A percentile compares a stretch with the other conserved stretches of the same genome.
phyloP scores from a whole-genome alignment of 2,329 filamentous ascomycete genomes.

The Trichoderma koningii region DNA sequence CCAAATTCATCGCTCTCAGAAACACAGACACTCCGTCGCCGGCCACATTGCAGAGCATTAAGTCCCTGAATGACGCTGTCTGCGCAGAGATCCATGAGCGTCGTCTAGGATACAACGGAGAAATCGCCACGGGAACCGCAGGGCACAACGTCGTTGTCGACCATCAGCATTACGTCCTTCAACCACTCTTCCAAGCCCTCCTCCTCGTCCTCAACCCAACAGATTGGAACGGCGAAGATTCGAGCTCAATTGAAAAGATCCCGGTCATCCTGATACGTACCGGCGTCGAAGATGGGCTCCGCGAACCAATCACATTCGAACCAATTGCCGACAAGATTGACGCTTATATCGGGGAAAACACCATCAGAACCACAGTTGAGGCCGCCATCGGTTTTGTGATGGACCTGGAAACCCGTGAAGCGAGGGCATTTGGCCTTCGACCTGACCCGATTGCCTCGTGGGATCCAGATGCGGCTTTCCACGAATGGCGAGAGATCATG shows the following conservation, averaged over 20 bases:
- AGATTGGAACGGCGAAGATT: not conserved
- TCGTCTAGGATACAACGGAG: not conserved
- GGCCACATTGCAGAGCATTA: not conserved
- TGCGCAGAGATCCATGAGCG: not conserved
- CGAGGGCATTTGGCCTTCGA: not conserved
- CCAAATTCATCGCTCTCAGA: slow-evolving; percentile 8
- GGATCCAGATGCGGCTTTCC: not conserved
- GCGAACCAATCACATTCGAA: slow-evolving; percentile 29
- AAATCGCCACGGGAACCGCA: too few relatives aligned
- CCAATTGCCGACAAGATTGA: not conserved
- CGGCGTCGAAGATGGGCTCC: slow-evolving; percentile 24
- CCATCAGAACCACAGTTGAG: not conserved
- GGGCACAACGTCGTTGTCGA: not conserved
- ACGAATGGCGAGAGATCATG: not conserved
- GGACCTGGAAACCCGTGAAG: not conserved
- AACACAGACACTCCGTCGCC: not conserved
- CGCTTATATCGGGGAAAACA: not conserved
- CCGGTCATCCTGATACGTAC: slow-evolving; percentile 4
- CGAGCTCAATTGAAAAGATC: not conserved
- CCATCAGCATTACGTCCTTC: not conserved
- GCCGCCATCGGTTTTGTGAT: not conserved
- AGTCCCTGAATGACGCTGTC: not conserved
- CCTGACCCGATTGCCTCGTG: not conserved
- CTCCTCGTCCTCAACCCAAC: not conserved
- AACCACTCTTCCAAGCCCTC: slow-evolving; percentile 9